A percentile compares a stretch with the other conserved stretches of the same genome.
Conservation (phyloP, 495 filamentous ascomycete genomes). For the Xylaria nigripes region DNA sequence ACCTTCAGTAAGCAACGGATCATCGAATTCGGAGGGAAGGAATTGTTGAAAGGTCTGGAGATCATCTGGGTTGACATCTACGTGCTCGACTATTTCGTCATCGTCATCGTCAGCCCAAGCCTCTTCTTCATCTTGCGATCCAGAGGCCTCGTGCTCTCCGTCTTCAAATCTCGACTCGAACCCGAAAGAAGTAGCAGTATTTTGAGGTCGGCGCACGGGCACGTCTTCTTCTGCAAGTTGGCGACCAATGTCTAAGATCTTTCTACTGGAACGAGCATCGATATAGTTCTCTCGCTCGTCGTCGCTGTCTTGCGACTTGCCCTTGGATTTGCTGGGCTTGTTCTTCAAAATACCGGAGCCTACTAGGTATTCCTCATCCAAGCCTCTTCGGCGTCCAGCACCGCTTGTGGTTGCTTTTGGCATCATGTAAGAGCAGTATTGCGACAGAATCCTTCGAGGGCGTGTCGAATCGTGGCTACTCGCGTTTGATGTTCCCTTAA, state of each 20-base stretch:
- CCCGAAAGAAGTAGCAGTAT: slow-evolving; percentile 32
- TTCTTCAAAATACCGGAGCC: slow-evolving; percentile 18
- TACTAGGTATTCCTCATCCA: slow-evolving; percentile 62
- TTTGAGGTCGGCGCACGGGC: slow-evolving; percentile 12
- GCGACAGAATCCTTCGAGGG: not conserved
- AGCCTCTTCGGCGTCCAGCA: slow-evolving; percentile 38
- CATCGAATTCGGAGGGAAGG: slow-evolving; percentile 52
- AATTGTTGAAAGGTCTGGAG: slow-evolving; percentile 86
- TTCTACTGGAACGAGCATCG: slow-evolving; percentile 76
- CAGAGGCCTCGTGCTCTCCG: slow-evolving; percentile 26
- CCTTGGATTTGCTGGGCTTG: slow-evolving; percentile 25
- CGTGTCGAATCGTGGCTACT: not conserved
- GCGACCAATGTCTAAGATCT: slow-evolving; percentile 80
- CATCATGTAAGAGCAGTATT: slow-evolving; percentile 26
- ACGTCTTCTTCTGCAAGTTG: slow-evolving; percentile 64
- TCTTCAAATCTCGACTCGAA: slow-evolving; percentile 35
- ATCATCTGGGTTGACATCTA: slow-evolving; percentile 84
- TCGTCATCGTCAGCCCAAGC: slow-evolving; percentile 62
- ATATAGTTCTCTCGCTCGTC: slow-evolving; percentile 63
- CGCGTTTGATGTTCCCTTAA: not conserved
- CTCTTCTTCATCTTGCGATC: slow-evolving; percentile 46
- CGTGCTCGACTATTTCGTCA: slow-evolving; percentile 66
- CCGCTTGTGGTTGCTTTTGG: slow-evolving; percentile 43
- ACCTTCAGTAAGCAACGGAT: slow-evolving; percentile 43
- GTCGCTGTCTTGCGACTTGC: slow-evolving; percentile 48